Percentiles rank a stretch among this genome's conserved stretches.
phyloP scores from a whole-genome alignment of 768 basidiomycete genomes.

The Floccularia luteovirens region DNA sequence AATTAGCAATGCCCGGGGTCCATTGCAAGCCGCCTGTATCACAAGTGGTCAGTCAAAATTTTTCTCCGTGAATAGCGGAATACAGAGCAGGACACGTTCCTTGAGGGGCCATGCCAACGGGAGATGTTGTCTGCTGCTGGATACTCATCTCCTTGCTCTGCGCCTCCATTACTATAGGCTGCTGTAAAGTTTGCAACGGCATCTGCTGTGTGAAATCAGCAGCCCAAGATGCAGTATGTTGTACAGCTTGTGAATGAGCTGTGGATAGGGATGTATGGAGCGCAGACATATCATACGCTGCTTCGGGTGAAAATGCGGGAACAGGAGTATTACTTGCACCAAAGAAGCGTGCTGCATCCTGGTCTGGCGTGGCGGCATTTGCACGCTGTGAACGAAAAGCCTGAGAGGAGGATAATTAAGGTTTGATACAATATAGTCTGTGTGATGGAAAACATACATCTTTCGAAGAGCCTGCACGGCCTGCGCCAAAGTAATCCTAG shows the following conservation, averaged over 20 bases:
- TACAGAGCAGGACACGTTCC: slow-evolving; percentile 13
- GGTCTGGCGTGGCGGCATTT: slow-evolving; percentile 33
- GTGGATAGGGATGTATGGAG: slow-evolving; percentile 41
- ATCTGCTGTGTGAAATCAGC: slow-evolving; percentile 47
- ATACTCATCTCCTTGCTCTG: too few relatives aligned
- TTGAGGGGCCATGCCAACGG: slow-evolving; percentile 11
- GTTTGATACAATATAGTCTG: neutral
- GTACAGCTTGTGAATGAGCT: slow-evolving; percentile 10
- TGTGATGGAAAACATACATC: slow-evolving; percentile 34
- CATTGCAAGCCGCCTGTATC: slow-evolving; percentile 29
- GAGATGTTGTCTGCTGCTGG: too few relatives aligned
- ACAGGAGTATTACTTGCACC: slow-evolving; percentile 21
- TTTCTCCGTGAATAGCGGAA: neutral
- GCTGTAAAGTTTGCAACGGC: slow-evolving; percentile 12
- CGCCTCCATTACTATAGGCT: too few relatives aligned
- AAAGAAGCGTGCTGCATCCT: slow-evolving; percentile 73
- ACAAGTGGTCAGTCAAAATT: neutral
- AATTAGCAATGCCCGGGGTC: slow-evolving; percentile 26
- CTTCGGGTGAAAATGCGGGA: slow-evolving; percentile 25
- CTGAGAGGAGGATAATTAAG: slow-evolving; percentile 21
- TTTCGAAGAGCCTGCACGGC: slow-evolving; percentile 53
- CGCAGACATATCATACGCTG: slow-evolving; percentile 54
- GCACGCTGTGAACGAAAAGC: slow-evolving; percentile 50
- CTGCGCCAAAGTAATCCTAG: slow-evolving; percentile 66
- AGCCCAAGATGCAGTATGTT: slow-evolving; percentile 44